Base-by-base conservation (phyloP, 2,329 filamentous ascomycete species). In the Intubia oerlemansii region DNA sequence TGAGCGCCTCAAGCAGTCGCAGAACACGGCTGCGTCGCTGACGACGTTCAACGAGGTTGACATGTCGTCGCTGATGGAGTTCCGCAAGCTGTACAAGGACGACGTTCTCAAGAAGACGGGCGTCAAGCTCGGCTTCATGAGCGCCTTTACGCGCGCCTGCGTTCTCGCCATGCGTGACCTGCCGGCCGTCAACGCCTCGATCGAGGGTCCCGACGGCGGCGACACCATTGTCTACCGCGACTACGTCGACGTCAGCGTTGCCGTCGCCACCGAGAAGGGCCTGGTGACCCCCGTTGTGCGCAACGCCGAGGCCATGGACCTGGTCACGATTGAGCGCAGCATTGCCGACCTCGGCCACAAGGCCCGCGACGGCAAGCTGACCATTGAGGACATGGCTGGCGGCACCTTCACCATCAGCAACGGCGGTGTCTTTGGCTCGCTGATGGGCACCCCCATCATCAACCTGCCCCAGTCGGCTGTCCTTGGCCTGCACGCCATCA, bases 1-100 rank as follows among this genome's bases (percentile, higher is more conserved):
- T 28, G 88, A 98, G 60, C 82, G 88, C 42, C 67, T 98, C 39
- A 98, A 98, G 69, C 88, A 98, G 52, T 95, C 88, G 13, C 88
- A 98, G 51, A 98, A 98, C 58, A 95, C 88, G 2, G 85, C 88
- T 28, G 88, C 88, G 25, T 92, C 88, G 4, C 63, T 98, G 30
- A 95, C 88, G 27, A 98, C 88, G 16, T 98, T 98, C 66, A 93
- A 98, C 53, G 85, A 95, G 54, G 88, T 98, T 36, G 88, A 98
- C 52, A 98, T 98, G 88, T 91, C 85, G 18, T 80, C 77, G 14
- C 62, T 98, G 28, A 92, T 95, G 76, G 81, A 93, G 37, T 85
- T 98, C 60, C 77, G 88, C 42, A 93, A 91, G 53, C 62, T 82
- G 26, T 95, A 95, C 66, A 95, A 95, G 62, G 85, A 95, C 34